Evolutionary conservation across 1,284 basidiomycete species (phyloP).

Genomic region (Lentinula novae-zelandiae): DNA sequence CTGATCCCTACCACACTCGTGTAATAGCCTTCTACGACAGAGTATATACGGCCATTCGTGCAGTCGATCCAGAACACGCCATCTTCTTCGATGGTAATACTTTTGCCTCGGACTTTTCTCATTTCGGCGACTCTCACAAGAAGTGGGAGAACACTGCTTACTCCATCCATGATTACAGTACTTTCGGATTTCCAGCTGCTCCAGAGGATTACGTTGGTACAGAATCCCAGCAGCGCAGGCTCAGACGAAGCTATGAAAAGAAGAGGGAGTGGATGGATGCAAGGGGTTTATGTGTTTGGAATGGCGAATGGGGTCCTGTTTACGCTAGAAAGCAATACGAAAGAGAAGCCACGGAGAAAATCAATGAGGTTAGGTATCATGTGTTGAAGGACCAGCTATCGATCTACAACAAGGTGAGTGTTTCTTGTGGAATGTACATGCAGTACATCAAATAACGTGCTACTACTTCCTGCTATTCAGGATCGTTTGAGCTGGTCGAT

Average conservation of each 20-base stretch:
- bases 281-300: constrained; percentile 67
- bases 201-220: constrained; percentile 54
- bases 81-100: constrained; percentile 65
- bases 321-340: constrained; percentile 48
- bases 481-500: constrained; percentile 76
- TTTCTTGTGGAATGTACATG: background rate
- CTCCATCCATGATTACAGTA: constrained; percentile 71
- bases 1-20: constrained; percentile 44
- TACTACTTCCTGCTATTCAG: no score
- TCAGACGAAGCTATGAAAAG: constrained; percentile 56
- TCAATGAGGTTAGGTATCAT: constrained; percentile 63
- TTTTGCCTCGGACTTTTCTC: constrained; percentile 64
- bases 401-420: constrained; percentile 59
- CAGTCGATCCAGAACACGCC: constrained; percentile 55
- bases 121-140: constrained; percentile 48
- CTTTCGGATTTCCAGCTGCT: constrained; percentile 53
- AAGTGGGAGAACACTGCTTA: constrained; percentile 66
- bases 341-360: constrained; percentile 51
- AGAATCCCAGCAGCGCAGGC: constrained; percentile 47
- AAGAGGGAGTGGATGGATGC: constrained; percentile 71
- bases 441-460: no score
- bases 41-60: constrained; percentile 55
- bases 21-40: constrained; percentile 57
- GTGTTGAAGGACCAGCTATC: constrained; percentile 73
- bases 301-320: constrained; percentile 54